Evolutionary conservation across 1,139 yeast species (phyloP), one percentile per base, ranked within the genome.

Genomic region (Keqinozyma sinolaborantium): DNA sequence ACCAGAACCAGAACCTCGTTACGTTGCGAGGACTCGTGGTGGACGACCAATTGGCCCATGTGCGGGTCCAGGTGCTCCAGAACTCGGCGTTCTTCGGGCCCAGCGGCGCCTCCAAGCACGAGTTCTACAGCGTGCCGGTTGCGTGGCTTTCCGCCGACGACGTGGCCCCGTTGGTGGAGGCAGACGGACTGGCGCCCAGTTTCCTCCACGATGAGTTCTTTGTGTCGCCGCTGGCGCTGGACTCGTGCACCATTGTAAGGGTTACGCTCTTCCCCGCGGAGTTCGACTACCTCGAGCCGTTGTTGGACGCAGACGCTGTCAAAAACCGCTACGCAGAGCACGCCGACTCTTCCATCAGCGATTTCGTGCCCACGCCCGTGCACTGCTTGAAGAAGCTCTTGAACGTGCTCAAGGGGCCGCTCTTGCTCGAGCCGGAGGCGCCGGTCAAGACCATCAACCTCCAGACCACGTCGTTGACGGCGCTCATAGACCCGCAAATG

Each of bases 351-450:
- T 18, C 21, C 7, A 18, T 18, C 10, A 18, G 21, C 10, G 21
- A 52, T 28, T 50, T 60, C 3, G 45, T 68, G 1, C 84, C 85
- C 1, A 58, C 69, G 5, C 69, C 75, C 8, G 50, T 70, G 1
- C 75, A 73, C 31, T 79, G 87, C 45, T 55, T 81, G 23, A 64
- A 63, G 30, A 79, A 83, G 14, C 48, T 82, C 15, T 65, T 73
- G 35, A 77, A 76, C 41, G 80, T 79, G 3, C 58, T 83, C 30
- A 74, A 66, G 41, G 87, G 85, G 0, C 88, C 90, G 0, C 50
- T 83, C 4, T 51, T 61, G 10, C 53, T 70, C 21, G 55, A 53
- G 3, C 59, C 70, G 1, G 54, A 48, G 3, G 72, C 67, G n/a
- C 70, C 69, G 11, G 55, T 63, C 3, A 77, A 72, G 42, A 72